Evolutionary conservation across 2,329 filamentous ascomycete species (phyloP).

Genomic region (Curvularia hawaiiensis): DNA sequence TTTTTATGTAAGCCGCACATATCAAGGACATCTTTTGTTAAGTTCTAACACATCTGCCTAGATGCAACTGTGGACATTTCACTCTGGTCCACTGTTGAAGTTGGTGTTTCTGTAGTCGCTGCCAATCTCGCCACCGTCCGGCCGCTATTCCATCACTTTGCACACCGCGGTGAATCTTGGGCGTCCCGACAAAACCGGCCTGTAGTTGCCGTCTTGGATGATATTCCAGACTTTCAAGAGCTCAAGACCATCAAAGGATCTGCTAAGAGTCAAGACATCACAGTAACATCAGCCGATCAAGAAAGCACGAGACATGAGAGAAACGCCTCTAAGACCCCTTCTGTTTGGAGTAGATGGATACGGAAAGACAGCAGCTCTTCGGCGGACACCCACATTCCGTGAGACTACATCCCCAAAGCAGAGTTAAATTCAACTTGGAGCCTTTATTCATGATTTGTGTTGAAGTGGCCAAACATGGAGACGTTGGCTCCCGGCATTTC

Average conservation of each 20-base stretch:
- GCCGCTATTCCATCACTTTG: constrained; percentile 7
- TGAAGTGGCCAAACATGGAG: not conserved
- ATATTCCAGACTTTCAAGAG: not conserved
- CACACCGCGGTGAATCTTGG: not conserved
- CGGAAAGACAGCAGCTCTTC: not conserved
- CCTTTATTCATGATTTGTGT: not conserved
- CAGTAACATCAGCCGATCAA: not conserved
- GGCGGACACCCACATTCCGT: not conserved
- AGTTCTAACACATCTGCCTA: not conserved
- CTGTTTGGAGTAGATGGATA: not conserved
- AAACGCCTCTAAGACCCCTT: not conserved
- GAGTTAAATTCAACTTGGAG: not conserved
- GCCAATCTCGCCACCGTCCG: constrained; percentile 23
- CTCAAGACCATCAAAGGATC: not conserved
- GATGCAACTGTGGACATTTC: constrained; percentile 23
- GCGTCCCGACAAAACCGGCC: not conserved
- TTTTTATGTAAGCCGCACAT: constrained; percentile 19
- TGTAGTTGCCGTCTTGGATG: not conserved
- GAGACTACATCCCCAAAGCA: not conserved
- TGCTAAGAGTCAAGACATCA: not conserved
- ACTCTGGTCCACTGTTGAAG: constrained; percentile 25
- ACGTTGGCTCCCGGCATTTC: not conserved
- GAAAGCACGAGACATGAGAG: not conserved
- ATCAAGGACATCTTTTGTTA: not conserved
- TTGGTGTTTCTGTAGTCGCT: constrained; percentile 19